Evolutionary conservation across 106 monocot genomes (phyloP), one percentile per base, ranked within the genome.

Genomic region (Narthecium ossifragum): DNA sequence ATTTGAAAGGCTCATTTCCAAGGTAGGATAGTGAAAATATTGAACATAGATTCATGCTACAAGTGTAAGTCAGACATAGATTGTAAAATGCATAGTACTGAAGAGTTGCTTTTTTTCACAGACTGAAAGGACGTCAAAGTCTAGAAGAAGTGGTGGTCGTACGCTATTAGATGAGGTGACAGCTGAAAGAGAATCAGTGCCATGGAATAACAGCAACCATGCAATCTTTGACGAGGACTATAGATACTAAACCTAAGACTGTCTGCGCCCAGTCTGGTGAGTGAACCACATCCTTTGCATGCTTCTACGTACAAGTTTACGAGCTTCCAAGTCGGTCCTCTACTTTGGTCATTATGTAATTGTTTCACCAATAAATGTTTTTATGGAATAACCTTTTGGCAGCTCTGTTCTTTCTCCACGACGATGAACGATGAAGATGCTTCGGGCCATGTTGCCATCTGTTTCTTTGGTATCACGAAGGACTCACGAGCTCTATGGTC

Each of bases 1-100:
- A 55, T 76, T 94, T 34, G 85, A 85, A 60, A 82, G 73, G 60
- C 85, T 94, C 39, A 72, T 94, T 46, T 70, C 49, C 72, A 89
- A 94, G 82, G 93, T 89, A 82, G 37, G 34, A 20, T 43, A 23
- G 30, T 26, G 1, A 8, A 0, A 23, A 50, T 20, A 26, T 31
- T 24, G 21, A 26, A 25, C 3, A 43, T 33, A 31, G 11, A 26
- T 45, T 30, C 22, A 21, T 34, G 12, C 2, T 28, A 22, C 24
- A 0, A 23, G 18, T 26, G 24, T 26, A 22, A 23, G 18, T 23
- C 22, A 23, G 50, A n/a, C n/a, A n/a, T n/a, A n/a, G n/a, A n/a
- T n/a, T n/a, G n/a, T n/a, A n/a, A 25, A 18, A n/a, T 9, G 13
- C 15, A 50, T 24, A 27, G 40, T 23, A 29, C 18, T 36, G 24